Evolutionary conservation across 495 filamentous ascomycete genomes (phyloP), one percentile per base, ranked within the genome.

Genomic region (Clohesyomyces aquaticus): DNA sequence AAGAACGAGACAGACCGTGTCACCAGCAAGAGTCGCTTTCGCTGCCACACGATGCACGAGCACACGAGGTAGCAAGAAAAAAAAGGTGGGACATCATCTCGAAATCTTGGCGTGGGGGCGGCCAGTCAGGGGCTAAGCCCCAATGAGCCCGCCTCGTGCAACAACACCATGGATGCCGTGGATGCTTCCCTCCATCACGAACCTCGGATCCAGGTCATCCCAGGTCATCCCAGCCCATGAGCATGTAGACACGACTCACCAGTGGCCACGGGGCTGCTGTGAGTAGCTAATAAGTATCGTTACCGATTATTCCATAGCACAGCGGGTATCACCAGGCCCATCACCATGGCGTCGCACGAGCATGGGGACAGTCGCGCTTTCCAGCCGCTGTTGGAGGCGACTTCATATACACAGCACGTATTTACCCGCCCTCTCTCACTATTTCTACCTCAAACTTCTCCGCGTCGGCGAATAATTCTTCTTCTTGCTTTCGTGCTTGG

Each of bases 91-190:
- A 52, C 25, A 28, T 22, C 14, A 45, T 3, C 26, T 18, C 49
- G 50, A 61, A 66, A 28, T 49, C 57, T 61, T 66, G 57, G 63
- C 63, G 48, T 55, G 51, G 51, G 51, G 51, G 4, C 21, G 4
- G 14, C n/a, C 8, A 16, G 29, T 41, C 19, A 4, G 22, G n/a
- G 32, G 28, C 28, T 42, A 38, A 28, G 9, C 28, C 28, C 2
- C 22, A 38, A 35, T n/a, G 3, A 41, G 16, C 4, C 51, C 51
- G 18, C 43, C 16, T 47, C 4, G 4, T 8, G 4, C 21, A 6
- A 18, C 21, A 18, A 47, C 43, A n/a, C 19, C n/a, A n/a, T n/a
- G n/a, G n/a, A n/a, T n/a, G n/a, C n/a, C n/a, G n/a, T n/a, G n/a
- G n/a, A n/a, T n/a, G n/a, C n/a, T n/a, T n/a, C n/a, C n/a, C 43